Evolutionary conservation across 345 rosid genomes (phyloP), one percentile per base, ranked within the genome.

Genomic region (Sonneratia caseolaris): DNA sequence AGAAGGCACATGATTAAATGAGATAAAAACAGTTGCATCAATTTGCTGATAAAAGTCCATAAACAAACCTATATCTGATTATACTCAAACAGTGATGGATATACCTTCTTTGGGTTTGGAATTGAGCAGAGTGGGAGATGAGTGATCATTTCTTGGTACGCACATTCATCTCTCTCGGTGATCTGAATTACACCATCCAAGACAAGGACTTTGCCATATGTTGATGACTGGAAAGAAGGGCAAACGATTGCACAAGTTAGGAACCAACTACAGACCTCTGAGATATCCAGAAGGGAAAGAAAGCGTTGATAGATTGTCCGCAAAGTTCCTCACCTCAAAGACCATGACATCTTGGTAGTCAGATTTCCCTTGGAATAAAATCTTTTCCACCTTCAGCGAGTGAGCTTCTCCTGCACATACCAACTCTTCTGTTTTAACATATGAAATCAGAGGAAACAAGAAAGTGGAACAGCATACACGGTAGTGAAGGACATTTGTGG

Each of bases 121-220:
- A 94, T 91, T 27, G 97, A 91, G 84, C 96, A 91, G 51, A 94
- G 88, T 0, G 97, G 97, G 74, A 94, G 97, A 74, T 94, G 98
- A 80, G 93, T 83, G 66, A 94, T 94, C 98, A 94, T 94, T 86
- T 94, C 98, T 73, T 94, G 98, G 76, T 94, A 94, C 5, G 98
- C 97, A 82, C 97, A 94, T 79, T 94, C 97, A 77, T 94, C 98
- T 77, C 97, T 87, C 82, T 94, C 93, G 0, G 98, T 94, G n/a
- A 94, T 93, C 70, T 94, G 98, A 76, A 94, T 90, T 79, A 92
- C 96, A 38, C 98, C 98, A 72, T 94, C 98, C 88, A 94, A 80
- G 78, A 94, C 92, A 45, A 94, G 85, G 76, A 94, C 97, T 75
- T 91, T 94, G 36, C 98, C 98, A 55, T 94, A 94, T 7, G 98